These are phyloP conservation scores for Crucihimalaya himalaica DNA, from an alignment of 345 rosid genomes.

Conservation along the genomic window DNA sequence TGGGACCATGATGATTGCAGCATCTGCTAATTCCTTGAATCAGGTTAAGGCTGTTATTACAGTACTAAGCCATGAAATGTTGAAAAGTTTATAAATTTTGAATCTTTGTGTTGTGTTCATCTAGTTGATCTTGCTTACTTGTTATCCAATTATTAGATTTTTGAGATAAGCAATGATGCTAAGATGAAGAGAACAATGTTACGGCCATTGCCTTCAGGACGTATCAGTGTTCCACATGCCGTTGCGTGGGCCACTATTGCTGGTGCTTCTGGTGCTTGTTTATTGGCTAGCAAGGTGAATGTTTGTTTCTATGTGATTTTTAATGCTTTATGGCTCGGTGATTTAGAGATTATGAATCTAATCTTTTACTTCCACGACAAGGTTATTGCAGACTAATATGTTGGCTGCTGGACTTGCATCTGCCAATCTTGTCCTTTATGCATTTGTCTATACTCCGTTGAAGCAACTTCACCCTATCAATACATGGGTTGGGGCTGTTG, in stretches of 20 bases:
- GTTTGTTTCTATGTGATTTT: constrained; percentile 9
- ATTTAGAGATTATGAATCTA: constrained; percentile 31
- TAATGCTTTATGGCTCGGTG: background rate
- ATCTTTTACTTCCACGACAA: constrained; percentile 51
- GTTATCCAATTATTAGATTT: constrained; percentile 46
- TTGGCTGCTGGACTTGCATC: constrained; percentile 87
- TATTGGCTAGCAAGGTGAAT: constrained; percentile 81
- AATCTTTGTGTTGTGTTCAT: background rate
- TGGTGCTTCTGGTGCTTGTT: constrained; percentile 73
- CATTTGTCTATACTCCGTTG: constrained; percentile 81
- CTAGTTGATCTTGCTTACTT: background rate
- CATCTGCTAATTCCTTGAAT: constrained; percentile 91
- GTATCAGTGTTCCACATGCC: constrained; percentile 72
- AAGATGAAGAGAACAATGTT: constrained; percentile 88
- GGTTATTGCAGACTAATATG: constrained; percentile 93
- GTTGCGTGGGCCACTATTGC: constrained; percentile 74
- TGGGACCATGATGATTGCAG: constrained; percentile 97
- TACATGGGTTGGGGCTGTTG: constrained; percentile 98
- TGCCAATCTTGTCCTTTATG: constrained; percentile 73
- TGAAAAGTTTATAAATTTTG: background rate
- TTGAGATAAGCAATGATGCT: constrained; percentile 85
- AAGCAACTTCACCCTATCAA: constrained; percentile 97
- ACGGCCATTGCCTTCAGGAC: constrained; percentile 89
- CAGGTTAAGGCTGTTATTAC: constrained; percentile 53
- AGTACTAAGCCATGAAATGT: background rate